Evolutionary conservation across 73 alveolate genomes (phyloP).

Genomic region (Paramecium sonneborni): DNA sequence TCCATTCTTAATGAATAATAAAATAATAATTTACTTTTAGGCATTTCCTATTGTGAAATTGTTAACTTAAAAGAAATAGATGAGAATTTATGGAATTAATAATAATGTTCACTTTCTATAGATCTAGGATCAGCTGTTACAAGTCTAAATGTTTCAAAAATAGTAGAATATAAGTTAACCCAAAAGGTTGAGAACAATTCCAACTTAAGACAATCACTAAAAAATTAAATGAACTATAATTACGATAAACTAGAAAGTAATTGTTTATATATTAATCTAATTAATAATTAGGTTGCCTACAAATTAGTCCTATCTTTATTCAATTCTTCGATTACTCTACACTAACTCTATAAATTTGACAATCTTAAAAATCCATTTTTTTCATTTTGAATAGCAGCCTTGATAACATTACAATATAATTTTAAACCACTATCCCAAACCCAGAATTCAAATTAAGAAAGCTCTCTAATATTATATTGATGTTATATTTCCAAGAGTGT

Average conservation of each 20-base stretch:
- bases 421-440: slow-evolving; percentile 58
- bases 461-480: slow-evolving; percentile 32
- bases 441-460: slow-evolving; percentile 32
- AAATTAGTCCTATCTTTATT: background rate
- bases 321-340: background rate
- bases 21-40: background rate
- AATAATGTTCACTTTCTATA: background rate
- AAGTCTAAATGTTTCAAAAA: background rate
- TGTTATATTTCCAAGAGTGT: background rate
- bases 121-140: background rate
- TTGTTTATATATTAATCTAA: background rate
- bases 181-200: background rate
- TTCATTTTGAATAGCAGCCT: background rate
- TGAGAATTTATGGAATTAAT: background rate
- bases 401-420: slow-evolving; percentile 15
- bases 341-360: background rate
- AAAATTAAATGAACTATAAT: background rate
- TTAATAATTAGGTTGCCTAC: background rate
- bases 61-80: background rate
- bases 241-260: slow-evolving; percentile 18
- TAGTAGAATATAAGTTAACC: background rate
- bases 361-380: background rate
- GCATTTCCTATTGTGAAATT: background rate
- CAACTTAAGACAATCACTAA: background rate
- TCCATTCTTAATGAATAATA: background rate